Conservation (phyloP, 2,329 filamentous ascomycete species). For the Aphanoascus verrucosus region DNA sequence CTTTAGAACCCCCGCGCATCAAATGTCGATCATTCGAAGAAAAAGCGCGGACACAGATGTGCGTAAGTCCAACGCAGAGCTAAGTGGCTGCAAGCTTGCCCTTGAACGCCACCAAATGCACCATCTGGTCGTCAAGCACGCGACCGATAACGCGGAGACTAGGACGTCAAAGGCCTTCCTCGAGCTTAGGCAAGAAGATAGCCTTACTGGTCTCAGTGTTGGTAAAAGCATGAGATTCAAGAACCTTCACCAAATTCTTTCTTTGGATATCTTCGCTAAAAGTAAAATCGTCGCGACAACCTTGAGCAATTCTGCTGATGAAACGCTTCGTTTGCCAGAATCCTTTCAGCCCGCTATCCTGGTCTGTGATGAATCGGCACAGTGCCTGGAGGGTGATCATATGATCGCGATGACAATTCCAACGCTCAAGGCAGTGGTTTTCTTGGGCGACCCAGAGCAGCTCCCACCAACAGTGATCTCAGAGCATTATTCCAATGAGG, state of each 20-base stretch:
- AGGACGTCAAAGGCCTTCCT: neutral
- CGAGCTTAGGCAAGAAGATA: neutral
- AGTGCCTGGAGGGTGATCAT: slow-evolving; percentile 15
- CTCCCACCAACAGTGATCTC: slow-evolving; percentile 14
- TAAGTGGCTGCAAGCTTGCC: neutral
- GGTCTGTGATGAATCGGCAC: slow-evolving; percentile 15
- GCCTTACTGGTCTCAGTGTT: neutral
- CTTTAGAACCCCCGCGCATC: neutral
- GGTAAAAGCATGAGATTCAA: neutral
- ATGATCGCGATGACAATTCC: slow-evolving; percentile 14
- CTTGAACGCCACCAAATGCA: neutral
- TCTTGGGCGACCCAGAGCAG: slow-evolving; percentile 15
- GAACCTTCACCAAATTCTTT: neutral
- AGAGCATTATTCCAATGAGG: slow-evolving; percentile 11
- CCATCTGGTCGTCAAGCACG: neutral
- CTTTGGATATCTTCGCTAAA: neutral
- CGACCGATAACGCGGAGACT: neutral
- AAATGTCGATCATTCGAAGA: neutral
- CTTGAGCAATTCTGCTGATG: neutral
- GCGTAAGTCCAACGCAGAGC: neutral
- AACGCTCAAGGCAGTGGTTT: slow-evolving; percentile 7
- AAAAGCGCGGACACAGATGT: neutral
- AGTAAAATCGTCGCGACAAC: neutral
- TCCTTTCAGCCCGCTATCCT: slow-evolving; percentile 12
- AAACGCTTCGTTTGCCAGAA: neutral